Conservation (phyloP, 129 eudicot genomes). For the Erigeron canadensis region DNA sequence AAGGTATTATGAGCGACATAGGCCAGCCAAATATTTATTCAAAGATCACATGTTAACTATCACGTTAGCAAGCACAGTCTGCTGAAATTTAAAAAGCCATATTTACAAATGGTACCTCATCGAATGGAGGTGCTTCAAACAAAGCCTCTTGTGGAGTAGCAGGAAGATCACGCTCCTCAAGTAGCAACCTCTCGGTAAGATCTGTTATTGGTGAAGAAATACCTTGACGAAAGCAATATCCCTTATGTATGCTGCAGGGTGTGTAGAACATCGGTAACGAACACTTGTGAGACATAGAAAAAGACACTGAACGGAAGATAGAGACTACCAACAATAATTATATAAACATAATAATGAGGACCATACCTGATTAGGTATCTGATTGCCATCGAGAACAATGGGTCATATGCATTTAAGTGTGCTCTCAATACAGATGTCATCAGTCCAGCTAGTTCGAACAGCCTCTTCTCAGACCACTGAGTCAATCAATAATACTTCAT, state of each 20-base stretch:
- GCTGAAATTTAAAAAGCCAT: neutral
- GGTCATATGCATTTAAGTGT: constrained; percentile 92
- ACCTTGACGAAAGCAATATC: constrained; percentile 87
- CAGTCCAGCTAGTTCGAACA: constrained; percentile 92
- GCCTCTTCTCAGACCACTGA: constrained; percentile 94
- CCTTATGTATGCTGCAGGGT: constrained; percentile 85
- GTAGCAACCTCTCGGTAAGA: constrained; percentile 88
- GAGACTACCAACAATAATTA: neutral
- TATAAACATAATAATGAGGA: neutral
- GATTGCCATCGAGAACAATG: constrained; percentile 79
- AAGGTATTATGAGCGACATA: constrained; percentile 7
- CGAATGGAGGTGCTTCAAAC: constrained; percentile 92
- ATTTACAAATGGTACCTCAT: constrained; percentile 54
- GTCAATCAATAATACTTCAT: constrained; percentile 24
- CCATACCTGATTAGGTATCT: constrained; percentile 87
- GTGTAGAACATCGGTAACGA: constrained; percentile 15
- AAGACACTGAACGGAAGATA: neutral
- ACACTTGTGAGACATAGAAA: neutral
- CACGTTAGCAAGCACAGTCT: constrained; percentile 11
- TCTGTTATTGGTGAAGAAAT: constrained; percentile 82
- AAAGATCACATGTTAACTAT: neutral
- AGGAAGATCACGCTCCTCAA: constrained; percentile 93
- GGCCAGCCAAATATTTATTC: neutral
- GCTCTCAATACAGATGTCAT: constrained; percentile 82
- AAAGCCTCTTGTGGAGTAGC: constrained; percentile 78